phyloP scores from a whole-genome alignment of 2,329 filamentous ascomycete genomes.

The Coniochaeta sp. region DNA sequence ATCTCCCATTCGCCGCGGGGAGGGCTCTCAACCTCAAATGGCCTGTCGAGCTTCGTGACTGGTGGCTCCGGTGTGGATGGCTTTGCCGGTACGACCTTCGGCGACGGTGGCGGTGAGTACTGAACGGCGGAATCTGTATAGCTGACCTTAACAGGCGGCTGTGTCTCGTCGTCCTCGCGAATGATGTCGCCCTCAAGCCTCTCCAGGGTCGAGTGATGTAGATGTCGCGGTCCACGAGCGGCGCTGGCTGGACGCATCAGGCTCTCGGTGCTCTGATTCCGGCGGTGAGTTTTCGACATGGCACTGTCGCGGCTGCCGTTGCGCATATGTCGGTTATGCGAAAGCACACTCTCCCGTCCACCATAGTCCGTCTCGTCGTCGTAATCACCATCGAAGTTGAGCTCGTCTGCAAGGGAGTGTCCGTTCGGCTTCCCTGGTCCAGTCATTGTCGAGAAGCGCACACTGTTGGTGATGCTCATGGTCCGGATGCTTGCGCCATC shows the following conservation, averaged over 20 bases:
- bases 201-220: constrained; percentile 49
- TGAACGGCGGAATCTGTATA: constrained; percentile 77
- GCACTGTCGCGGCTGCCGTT: constrained; percentile 53
- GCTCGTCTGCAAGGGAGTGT: constrained; percentile 81
- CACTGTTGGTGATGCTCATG: constrained; percentile 64
- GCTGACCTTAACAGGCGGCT: constrained; percentile 29
- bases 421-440: constrained; percentile 55
- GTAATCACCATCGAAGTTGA: constrained; percentile 79
- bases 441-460: constrained; percentile 66
- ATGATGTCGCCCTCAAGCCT: constrained; percentile 44
- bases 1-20: constrained; percentile 49
- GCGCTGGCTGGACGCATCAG: constrained; percentile 48
- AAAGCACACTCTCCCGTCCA: constrained; percentile 56
- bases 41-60: constrained; percentile 26
- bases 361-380: constrained; percentile 65
- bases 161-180: constrained; percentile 39
- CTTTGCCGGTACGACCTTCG: constrained; percentile 37
- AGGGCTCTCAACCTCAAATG: constrained; percentile 35
- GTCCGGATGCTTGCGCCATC: constrained; percentile 69
- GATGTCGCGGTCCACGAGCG: constrained; percentile 42
- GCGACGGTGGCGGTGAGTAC: constrained; percentile 76
- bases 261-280: constrained; percentile 54
- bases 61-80: constrained; percentile 35
- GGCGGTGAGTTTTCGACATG: constrained; percentile 40
- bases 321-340: constrained; percentile 41